phyloP scores from a whole-genome alignment of 768 basidiomycete species.

The Pleurotus salmoneostramineus region DNA sequence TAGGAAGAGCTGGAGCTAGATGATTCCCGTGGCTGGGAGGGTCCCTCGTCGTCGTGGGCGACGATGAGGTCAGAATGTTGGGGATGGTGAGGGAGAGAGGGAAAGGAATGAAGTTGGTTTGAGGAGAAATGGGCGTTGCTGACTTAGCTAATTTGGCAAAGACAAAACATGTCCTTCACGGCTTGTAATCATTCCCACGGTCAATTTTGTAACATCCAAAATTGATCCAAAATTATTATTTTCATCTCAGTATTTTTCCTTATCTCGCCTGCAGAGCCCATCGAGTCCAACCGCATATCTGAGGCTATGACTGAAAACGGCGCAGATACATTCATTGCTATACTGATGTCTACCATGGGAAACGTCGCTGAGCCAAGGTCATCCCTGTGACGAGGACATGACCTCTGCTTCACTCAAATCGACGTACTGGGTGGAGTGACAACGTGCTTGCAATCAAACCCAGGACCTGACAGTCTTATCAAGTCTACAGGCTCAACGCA shows the following conservation, averaged over 20 bases:
- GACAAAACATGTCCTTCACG: not conserved
- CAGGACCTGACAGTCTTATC: too few relatives aligned
- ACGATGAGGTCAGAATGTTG: not conserved
- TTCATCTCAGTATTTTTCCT: not conserved
- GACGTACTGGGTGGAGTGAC: too few relatives aligned
- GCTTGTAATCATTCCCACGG: not conserved
- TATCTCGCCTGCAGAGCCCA: too few relatives aligned
- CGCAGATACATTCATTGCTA: too few relatives aligned
- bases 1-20: not conserved
- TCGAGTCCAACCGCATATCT: too few relatives aligned
- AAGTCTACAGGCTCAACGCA: too few relatives aligned
- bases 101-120: not conserved
- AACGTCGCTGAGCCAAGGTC: too few relatives aligned
- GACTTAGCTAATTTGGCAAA: not conserved
- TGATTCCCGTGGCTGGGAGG: not conserved
- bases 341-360: too few relatives aligned
- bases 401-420: too few relatives aligned
- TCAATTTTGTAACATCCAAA: not conserved
- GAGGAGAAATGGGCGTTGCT: not conserved
- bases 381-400: too few relatives aligned
- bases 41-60: not conserved
- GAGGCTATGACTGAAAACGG: too few relatives aligned
- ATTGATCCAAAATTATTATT: not conserved
- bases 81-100: not conserved
- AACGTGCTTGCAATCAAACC: too few relatives aligned